These are phyloP conservation scores for Seminavis robusta DNA, from an alignment of 108 stramenopile species.

Conservation along the genomic window DNA sequence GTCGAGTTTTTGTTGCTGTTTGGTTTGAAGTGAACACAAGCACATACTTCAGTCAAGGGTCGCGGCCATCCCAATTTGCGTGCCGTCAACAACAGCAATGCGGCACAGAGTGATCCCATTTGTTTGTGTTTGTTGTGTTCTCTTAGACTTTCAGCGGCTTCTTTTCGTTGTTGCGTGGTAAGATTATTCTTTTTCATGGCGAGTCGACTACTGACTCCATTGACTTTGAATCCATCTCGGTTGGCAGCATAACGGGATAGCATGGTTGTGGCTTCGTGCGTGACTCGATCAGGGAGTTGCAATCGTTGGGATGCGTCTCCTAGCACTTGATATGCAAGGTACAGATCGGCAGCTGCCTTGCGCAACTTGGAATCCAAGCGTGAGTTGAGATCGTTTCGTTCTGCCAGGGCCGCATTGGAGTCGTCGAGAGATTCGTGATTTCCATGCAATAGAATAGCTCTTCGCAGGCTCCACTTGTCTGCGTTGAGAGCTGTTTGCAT, in stretches of 20 bases:
- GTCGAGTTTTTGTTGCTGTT: constrained; percentile 1
- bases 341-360: constrained; percentile 43
- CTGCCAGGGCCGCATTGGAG: constrained; percentile 8
- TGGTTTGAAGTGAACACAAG: constrained; percentile 14
- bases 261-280: constrained; percentile 22
- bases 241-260: constrained; percentile 34
- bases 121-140: constrained; percentile 49
- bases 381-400: constrained; percentile 22
- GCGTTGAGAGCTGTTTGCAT: constrained; percentile 26
- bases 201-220: constrained; percentile 41
- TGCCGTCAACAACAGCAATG: constrained; percentile 42
- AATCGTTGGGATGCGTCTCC: constrained; percentile 15
- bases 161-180: neutral
- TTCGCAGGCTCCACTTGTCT: constrained; percentile 57
- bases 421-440: constrained; percentile 11
- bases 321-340: constrained; percentile 40
- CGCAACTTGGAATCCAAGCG: constrained; percentile 25
- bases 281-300: constrained; percentile 33
- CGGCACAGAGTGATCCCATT: constrained; percentile 37
- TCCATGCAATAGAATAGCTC: constrained; percentile 49
- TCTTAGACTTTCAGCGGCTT: constrained; percentile 11
- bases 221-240: constrained; percentile 38
- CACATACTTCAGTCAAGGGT: constrained; percentile 40
- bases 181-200: constrained; percentile 2
- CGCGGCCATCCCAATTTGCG: constrained; percentile 30